phyloP scores from a whole-genome alignment of 2,329 filamentous ascomycete genomes.

The Curvularia verruculosa region DNA sequence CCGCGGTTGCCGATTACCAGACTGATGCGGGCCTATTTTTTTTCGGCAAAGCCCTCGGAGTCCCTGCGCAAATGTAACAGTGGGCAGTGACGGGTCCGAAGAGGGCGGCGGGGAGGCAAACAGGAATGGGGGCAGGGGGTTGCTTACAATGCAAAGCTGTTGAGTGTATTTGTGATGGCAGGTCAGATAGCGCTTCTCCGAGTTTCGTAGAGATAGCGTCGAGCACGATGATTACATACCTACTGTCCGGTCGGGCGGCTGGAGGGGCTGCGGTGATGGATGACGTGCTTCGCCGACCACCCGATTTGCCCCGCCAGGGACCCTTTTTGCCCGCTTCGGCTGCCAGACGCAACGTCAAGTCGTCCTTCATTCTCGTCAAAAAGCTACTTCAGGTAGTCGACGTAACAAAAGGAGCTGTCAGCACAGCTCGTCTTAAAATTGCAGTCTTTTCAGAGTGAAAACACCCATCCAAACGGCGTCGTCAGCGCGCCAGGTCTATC shows the following conservation, averaged over 20 bases:
- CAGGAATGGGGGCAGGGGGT: slow-evolving; percentile 3
- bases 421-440: slow-evolving; percentile 28
- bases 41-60: slow-evolving; percentile 40
- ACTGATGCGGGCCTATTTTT: slow-evolving; percentile 33
- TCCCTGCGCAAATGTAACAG: slow-evolving; percentile 30
- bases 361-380: neutral
- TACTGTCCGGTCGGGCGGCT: slow-evolving; percentile 21
- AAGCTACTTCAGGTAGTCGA: neutral
- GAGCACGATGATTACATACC: slow-evolving; percentile 34
- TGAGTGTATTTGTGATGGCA: slow-evolving; percentile 23
- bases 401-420: slow-evolving; percentile 17
- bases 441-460: slow-evolving; percentile 23
- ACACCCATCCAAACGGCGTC: slow-evolving; percentile 5
- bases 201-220: slow-evolving; percentile 18
- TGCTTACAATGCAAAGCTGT: slow-evolving; percentile 36
- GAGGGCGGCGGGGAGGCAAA: slow-evolving; percentile 9
- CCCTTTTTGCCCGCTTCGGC: slow-evolving; percentile 17
- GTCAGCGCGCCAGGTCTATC: slow-evolving; percentile 6
- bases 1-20: slow-evolving; percentile 39
- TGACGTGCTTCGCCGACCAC: slow-evolving; percentile 33
- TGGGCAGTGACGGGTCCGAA: slow-evolving; percentile 9
- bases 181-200: slow-evolving; percentile 11
- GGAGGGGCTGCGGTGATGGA: slow-evolving; percentile 24
- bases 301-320: slow-evolving; percentile 23
- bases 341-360: slow-evolving; percentile 5